Conservation (phyloP, 352 stramenopile genomes). For the Plasmopara muralis region DNA sequence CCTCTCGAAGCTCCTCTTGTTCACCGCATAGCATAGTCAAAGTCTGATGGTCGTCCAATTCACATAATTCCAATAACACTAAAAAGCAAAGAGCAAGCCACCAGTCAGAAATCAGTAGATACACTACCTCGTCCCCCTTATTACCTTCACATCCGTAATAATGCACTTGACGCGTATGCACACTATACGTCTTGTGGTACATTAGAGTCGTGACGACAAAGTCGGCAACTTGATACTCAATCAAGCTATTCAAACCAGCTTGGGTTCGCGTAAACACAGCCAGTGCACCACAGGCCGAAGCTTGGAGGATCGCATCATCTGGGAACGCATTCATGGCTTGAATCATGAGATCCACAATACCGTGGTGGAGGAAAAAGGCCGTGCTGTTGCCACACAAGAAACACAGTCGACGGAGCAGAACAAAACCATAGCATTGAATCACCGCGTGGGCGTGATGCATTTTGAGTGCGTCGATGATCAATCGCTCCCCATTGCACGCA, state of each 20-base stretch:
- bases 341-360: conserved; percentile 47
- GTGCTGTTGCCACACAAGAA: conserved; percentile 65
- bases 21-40: conserved; percentile 45
- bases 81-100: conserved; percentile 1
- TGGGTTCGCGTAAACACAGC: conserved; percentile 64
- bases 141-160: conserved; percentile 78
- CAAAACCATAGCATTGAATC: conserved; percentile 76
- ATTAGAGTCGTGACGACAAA: conserved; percentile 62
- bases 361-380: conserved; percentile 40
- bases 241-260: conserved; percentile 38
- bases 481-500: conserved; percentile 31
- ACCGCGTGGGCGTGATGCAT: conserved; percentile 58
- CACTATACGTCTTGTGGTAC: conserved; percentile 76
- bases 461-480: conserved; percentile 52
- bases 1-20: conserved; percentile 27
- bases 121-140: not conserved
- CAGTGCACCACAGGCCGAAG: conserved; percentile 62
- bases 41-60: conserved; percentile 53
- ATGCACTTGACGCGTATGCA: conserved; percentile 78
- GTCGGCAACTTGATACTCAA: conserved; percentile 48
- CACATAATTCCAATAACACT: conserved; percentile 69
- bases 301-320: conserved; percentile 76
- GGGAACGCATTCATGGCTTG: conserved; percentile 57
- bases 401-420: conserved; percentile 63
- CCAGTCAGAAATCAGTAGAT: conserved; percentile 1